Evolutionary conservation across 352 stramenopile species (phyloP).

Genomic region (Pythium vanterpoolii): DNA sequence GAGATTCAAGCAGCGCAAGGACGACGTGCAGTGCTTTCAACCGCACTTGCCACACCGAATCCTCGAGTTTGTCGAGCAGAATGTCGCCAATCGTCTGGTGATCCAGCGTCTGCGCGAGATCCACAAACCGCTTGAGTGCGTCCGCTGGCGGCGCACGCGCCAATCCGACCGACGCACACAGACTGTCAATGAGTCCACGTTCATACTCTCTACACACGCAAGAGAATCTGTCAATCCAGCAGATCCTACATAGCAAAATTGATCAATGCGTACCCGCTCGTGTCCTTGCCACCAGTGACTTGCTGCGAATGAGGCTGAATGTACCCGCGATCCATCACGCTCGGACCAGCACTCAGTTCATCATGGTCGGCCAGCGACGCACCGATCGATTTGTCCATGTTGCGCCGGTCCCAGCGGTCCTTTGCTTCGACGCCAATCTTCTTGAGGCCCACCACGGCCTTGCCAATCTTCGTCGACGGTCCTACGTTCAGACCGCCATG

Average conservation of each 20-base stretch:
- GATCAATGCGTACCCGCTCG: constrained; percentile 48
- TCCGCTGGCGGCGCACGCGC: constrained; percentile 72
- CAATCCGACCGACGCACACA: constrained; percentile 74
- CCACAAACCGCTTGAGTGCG: constrained; percentile 78
- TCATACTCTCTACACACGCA: constrained; percentile 79
- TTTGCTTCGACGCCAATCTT: constrained; percentile 76
- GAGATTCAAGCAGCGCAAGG: constrained; percentile 68
- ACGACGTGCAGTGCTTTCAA: constrained; percentile 84
- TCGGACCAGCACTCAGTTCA: constrained; percentile 58
- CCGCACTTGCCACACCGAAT: constrained; percentile 77
- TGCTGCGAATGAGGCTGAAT: constrained; percentile 66
- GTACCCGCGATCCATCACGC: constrained; percentile 71
- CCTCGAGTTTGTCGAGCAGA: constrained; percentile 83
- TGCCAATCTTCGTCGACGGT: constrained; percentile 57
- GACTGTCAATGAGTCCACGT: constrained; percentile 78
- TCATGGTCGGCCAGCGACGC: constrained; percentile 86
- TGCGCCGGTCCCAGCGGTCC: constrained; percentile 82
- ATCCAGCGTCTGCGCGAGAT: constrained; percentile 84
- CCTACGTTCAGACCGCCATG: constrained; percentile 22
- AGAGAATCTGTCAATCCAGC: not conserved
- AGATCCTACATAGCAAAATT: not conserved
- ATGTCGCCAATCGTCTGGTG: constrained; percentile 84
- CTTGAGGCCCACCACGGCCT: constrained; percentile 77
- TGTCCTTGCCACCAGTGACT: constrained; percentile 64
- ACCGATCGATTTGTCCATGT: constrained; percentile 90